phyloP scores from a whole-genome alignment of 176 grass and related monocot species.

The Oryza brachyantha region DNA sequence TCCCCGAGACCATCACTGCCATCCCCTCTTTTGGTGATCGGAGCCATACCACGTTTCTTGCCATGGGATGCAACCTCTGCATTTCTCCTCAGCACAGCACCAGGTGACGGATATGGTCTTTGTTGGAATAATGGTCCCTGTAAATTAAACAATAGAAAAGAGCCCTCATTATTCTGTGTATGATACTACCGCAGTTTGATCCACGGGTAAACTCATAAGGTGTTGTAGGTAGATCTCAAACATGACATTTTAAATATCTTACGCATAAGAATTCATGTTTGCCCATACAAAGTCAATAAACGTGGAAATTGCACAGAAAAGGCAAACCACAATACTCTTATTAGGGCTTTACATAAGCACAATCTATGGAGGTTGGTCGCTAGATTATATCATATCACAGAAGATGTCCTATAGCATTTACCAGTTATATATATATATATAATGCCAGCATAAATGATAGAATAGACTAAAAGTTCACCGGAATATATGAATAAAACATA shows the following conservation, averaged over 20 bases:
- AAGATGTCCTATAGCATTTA: neutral
- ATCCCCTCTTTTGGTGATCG: constrained; percentile 91
- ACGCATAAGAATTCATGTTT: neutral
- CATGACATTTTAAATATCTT: neutral
- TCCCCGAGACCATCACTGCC: constrained; percentile 91
- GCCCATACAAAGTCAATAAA: constrained; percentile 6
- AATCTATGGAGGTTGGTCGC: neutral
- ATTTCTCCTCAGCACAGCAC: constrained; percentile 85
- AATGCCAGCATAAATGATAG: too few relatives aligned
- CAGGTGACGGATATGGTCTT: constrained; percentile 91
- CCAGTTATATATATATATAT: too few relatives aligned
- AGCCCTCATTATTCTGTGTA: constrained; percentile 10
- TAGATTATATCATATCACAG: neutral
- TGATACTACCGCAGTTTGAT: neutral
- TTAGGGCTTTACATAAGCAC: neutral
- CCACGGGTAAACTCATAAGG: constrained; percentile 3
- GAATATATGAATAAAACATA: too few relatives aligned
- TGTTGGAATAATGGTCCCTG: constrained; percentile 96
- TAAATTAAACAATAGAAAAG: constrained; percentile 16
- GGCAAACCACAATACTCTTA: constrained; percentile 3
- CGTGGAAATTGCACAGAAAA: neutral
- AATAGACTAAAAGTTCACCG: too few relatives aligned
- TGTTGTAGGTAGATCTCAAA: neutral
- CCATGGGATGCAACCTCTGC: constrained; percentile 71
- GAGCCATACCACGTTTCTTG: constrained; percentile 75